phyloP scores from a whole-genome alignment of 441 rosid species.

The Adansonia madagascariensis region DNA sequence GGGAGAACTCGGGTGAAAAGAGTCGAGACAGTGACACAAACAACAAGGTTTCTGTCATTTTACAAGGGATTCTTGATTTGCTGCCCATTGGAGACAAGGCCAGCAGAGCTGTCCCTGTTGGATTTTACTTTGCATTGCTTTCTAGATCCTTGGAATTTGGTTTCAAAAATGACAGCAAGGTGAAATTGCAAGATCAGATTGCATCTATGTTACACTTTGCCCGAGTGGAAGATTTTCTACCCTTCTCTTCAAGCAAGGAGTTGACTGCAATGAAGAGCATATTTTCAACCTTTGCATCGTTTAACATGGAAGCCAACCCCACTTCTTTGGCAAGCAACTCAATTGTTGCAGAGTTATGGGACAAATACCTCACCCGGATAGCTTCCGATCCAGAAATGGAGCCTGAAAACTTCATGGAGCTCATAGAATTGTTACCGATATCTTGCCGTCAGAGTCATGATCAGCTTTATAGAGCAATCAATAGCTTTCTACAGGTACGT shows the following conservation, averaged over 20 bases:
- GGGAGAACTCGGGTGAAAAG: conserved; percentile 43
- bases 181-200: conserved; percentile 59
- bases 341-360: conserved; percentile 67
- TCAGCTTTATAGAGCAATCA: conserved; percentile 66
- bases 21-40: conserved; percentile 19
- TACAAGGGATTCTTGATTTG: background rate
- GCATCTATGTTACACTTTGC: conserved; percentile 48
- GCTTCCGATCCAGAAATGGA: conserved; percentile 54
- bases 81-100: background rate
- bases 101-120: background rate
- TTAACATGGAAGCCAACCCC: conserved; percentile 25
- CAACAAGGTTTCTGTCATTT: background rate
- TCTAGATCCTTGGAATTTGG: background rate
- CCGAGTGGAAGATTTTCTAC: conserved; percentile 39
- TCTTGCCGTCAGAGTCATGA: conserved; percentile 67
- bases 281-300: background rate
- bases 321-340: conserved; percentile 47
- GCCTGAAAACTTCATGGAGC: conserved; percentile 52
- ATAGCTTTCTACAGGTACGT: conserved; percentile 60
- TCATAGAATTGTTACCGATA: conserved; percentile 62
- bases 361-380: conserved; percentile 47
- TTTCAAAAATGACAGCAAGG: conserved; percentile 34
- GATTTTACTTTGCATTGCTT: background rate
- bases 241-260: conserved; percentile 46
- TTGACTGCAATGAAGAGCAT: conserved; percentile 59